Conservation (phyloP, 2,329 filamentous ascomycete species). For the Stemphylium lycopersici region DNA sequence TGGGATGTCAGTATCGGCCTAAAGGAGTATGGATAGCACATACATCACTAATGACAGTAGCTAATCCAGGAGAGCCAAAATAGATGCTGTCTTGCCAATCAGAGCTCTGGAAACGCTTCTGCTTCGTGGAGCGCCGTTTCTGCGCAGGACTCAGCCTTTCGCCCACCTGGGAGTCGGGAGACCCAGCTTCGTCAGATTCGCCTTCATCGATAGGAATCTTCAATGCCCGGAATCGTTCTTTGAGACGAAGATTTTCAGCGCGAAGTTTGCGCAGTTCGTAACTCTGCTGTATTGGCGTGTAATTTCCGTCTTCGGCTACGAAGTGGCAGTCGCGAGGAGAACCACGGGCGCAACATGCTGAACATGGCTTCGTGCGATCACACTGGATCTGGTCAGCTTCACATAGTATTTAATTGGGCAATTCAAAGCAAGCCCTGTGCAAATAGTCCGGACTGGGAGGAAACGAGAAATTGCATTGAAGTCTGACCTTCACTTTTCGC, state of each 20-base stretch:
- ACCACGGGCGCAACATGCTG: conserved; percentile 56
- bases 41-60: conserved; percentile 56
- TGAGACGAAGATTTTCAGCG: conserved; percentile 53
- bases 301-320: conserved; percentile 54
- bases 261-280: conserved; percentile 56
- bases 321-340: conserved; percentile 57
- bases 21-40: conserved; percentile 2
- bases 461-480: background rate
- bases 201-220: conserved; percentile 48
- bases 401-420: background rate
- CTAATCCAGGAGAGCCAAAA: conserved; percentile 57
- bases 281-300: conserved; percentile 55
- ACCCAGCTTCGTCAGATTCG: conserved; percentile 33
- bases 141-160: conserved; percentile 28
- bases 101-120: conserved; percentile 48
- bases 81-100: conserved; percentile 55
- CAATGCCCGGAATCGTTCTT: conserved; percentile 49
- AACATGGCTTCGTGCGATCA: conserved; percentile 58
- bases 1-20: conserved; percentile 21
- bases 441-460: background rate
- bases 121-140: conserved; percentile 33
- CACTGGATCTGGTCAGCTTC: conserved; percentile 41
- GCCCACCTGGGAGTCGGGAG: conserved; percentile 27
- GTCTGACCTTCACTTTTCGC: conserved; percentile 55
- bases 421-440: no score